Evolutionary conservation across 192 early-diverging fungal species (phyloP), one percentile per base, ranked within the genome.

Genomic region (Rhizoclosmatium sp.): DNA sequence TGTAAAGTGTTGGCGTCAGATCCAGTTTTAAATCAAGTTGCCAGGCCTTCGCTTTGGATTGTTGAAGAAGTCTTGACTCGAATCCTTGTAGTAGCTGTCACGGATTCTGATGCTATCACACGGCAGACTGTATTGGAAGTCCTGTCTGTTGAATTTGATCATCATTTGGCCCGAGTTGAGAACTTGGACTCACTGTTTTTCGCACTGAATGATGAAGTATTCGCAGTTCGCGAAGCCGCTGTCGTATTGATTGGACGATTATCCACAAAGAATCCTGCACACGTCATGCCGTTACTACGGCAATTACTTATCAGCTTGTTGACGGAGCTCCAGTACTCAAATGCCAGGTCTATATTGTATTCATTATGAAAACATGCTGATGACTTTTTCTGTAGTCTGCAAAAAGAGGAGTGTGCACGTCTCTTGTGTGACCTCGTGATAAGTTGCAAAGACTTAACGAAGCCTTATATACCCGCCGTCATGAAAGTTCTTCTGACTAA

Each of bases 41-140:
- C 88, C 59, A 58, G 79, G 85, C 83, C n/a, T 85, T 91, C 96
- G 3, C 87, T 95, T 58, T 89, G 95, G 79, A 89, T 97, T 7
- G 91, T 95, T 0, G 89, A 91, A 41, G 94, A 97, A 64, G 91
- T 97, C 0, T 85, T 97, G 31, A 93, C 97, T 80, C 92, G 92
- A 66, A 85, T 99, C 10, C 82, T 99, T 65, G 89, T 92, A 3
- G 94, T 94, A 4, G 97, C 93, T 9, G 93, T 97, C 70, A 92
- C 96, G 0, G 97, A 99, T 72, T 85, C 81, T 5, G 86, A 68
- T n/a, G 3, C 42, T 47, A 16, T 68, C 42, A 39, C 47, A 41
- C 72, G 93, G 47, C 83, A 87, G 45, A 88, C 89, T 3, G 93
- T 94, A 5, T 83, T 94, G 45, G 84, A 81, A 4, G 92, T 91